Evolutionary conservation across 2,329 filamentous ascomycete genomes (phyloP), one percentile per base, ranked within the genome.

Genomic region (Aaosphaeria arxii): DNA sequence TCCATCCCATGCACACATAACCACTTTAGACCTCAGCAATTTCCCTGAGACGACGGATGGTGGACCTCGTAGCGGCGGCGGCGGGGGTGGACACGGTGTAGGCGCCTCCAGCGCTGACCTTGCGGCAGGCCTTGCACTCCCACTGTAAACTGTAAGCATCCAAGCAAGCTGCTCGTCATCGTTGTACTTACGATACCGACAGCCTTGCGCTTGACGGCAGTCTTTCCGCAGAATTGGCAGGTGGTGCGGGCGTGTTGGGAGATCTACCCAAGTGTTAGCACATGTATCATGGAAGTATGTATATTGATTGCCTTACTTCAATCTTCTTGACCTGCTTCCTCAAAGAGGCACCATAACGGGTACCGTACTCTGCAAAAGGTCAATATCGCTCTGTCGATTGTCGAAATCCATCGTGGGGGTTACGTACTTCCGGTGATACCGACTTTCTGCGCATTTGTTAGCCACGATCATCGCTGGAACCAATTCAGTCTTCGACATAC

Each of bases 261-360:
- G 33, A 36, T 36, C 17, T 24, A 24, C 17, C 17, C 2, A 24
- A 24, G 17, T 24, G 17, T 24, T 2, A 24, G 17, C 17, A 24
- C 17, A 24, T 24, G 17, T 24, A 2, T 3, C 17, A 24, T 24
- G 17, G 17, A 24, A 24, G 17, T 24, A 24, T 24, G 17, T 24
- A 24, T 24, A 24, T 24, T 24, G 17, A 24, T 24, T 24, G 17
- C 17, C 17, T 24, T 77, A 97, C 62, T 56, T 97, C 94, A 88
- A 96, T 96, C 89, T 96, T 96, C 90, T 97, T 97, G 74, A 94
- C 87, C 77, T 91, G 91, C 86, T 97, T 97, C 81, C 91, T 90
- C 79, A 97, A 90, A 72, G 94, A 97, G 75, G 94, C 92, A 91
- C 92, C 94, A 80, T 88, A 95, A 87, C 91, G 89, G 75, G 88